Evolutionary conservation across 2,329 filamentous ascomycete genomes (phyloP).

Genomic region (Ophiostoma pallidulum): DNA sequence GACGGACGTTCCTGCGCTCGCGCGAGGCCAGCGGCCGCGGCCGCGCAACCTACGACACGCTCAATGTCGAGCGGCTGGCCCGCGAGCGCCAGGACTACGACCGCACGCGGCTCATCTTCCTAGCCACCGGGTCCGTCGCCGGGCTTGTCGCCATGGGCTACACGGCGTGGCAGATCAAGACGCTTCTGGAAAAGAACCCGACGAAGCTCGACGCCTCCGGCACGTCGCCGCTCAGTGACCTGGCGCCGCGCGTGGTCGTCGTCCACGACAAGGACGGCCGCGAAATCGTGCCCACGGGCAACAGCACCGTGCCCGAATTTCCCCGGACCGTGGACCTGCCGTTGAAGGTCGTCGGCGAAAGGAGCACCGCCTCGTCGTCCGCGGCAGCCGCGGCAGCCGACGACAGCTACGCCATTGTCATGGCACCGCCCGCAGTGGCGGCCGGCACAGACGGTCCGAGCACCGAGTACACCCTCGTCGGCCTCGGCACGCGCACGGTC

Average conservation of each 20-base stretch:
- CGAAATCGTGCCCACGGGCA: slow-evolving; percentile 73
- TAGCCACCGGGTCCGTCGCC: slow-evolving; percentile 40
- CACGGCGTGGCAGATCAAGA: slow-evolving; percentile 42
- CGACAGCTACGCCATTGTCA: neutral
- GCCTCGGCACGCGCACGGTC: slow-evolving; percentile 79
- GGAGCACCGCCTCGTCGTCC: too few species aligned
- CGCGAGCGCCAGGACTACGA: slow-evolving; percentile 40
- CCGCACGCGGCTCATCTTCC: slow-evolving; percentile 40
- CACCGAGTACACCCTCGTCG: slow-evolving; percentile 77
- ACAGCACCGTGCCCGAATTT: slow-evolving; percentile 69
- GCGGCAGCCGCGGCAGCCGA: neutral
- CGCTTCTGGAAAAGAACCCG: slow-evolving; percentile 24
- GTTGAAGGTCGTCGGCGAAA: slow-evolving; percentile 22
- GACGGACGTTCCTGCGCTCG: slow-evolving; percentile 28
- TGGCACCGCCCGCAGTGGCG: neutral
- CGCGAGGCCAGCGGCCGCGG: slow-evolving; percentile 16
- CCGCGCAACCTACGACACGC: slow-evolving; percentile 32
- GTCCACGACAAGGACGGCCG: slow-evolving; percentile 58
- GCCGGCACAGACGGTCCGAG: slow-evolving; percentile 6
- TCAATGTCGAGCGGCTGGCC: slow-evolving; percentile 41
- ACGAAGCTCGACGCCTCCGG: slow-evolving; percentile 33
- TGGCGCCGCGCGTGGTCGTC: slow-evolving; percentile 47
- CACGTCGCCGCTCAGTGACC: slow-evolving; percentile 36
- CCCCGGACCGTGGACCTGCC: slow-evolving; percentile 62
- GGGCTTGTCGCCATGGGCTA: slow-evolving; percentile 42